Base-by-base conservation (phyloP, 2,329 filamentous ascomycete species). In the Neonectria magnoliae region DNA sequence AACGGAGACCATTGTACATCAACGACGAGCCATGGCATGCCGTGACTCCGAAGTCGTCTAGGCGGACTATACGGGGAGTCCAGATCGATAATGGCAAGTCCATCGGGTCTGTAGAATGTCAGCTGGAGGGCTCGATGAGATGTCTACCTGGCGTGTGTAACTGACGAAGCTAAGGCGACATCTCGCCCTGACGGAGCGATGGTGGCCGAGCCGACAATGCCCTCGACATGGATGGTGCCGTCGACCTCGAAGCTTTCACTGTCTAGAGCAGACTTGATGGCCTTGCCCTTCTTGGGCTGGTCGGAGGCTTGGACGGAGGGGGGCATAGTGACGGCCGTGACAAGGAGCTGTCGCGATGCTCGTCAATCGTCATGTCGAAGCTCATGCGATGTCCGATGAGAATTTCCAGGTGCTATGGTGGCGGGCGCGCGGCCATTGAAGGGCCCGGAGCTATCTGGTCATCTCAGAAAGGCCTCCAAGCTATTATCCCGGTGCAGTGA, bases 1-100 rank as follows among this genome's bases (percentile, higher is more conserved):
- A 98, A 97, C 1, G 95, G 95, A 11, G 93, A 97, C 95, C 95
- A 98, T 79, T 98, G 95, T 31, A 97, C 94, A 78, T 98, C 95
- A 11, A 95, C 94, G 5, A 97, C 94, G 56, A 97, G 90, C 93
- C 94, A 98, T n/a, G 93, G 91, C 47, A 93, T 90, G 60, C 93
- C 91, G 79, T 97, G 93, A 67, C 91, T 91, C 71, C 85, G 87
- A 52, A 98, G 85, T 73, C 94, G 91, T 18, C 94, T 91, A 18
- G 95, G 95, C 10, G 92, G 91, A 64, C 91, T 96, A 76, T 94
- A 96, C 1, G 93, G 93, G 11, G 90, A 94, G 80, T 98, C 94
- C 51, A 98, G 85, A 73, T 98, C 94, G 75, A 98, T 94, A 71
- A 98, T 93, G 76, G 95, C 91, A 60, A 98, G 86, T 51, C 94